A percentile compares a stretch with the other conserved stretches of the same genome.
These are phyloP conservation scores for Lactarius sanguifluus DNA, from an alignment of 768 basidiomycete genomes.

Conservation along the genomic window DNA sequence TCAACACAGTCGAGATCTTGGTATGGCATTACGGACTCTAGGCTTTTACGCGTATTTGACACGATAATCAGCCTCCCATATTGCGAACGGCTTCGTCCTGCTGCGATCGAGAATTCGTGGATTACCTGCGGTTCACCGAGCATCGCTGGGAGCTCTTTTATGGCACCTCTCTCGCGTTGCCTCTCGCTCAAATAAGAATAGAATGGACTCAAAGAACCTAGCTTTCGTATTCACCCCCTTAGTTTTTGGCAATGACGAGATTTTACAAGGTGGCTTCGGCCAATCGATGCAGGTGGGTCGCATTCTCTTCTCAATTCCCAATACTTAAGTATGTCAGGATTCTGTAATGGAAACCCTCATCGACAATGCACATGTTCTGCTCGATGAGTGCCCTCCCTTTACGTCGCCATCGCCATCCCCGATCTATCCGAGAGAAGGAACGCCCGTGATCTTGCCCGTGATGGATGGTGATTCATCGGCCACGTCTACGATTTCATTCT, in stretches of 20 bases:
- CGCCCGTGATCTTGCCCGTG: no score
- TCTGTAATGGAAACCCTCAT: conserved; percentile 86
- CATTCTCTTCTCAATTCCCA: neutral
- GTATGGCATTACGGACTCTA: conserved; percentile 39
- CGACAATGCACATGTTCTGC: conserved; percentile 61
- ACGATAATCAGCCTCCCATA: conserved; percentile 60
- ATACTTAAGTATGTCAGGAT: conserved; percentile 43
- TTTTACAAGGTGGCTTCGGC: conserved; percentile 77
- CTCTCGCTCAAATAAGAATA: conserved; percentile 69
- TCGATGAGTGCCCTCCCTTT: conserved; percentile 48
- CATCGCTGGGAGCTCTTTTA: conserved; percentile 73
- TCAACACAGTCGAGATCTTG: conserved; percentile 74
- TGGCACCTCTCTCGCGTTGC: conserved; percentile 82
- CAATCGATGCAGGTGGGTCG: conserved; percentile 67
- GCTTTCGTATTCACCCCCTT: conserved; percentile 88
- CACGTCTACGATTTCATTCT: conserved; percentile 52
- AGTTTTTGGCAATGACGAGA: conserved; percentile 89
- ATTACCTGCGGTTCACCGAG: conserved; percentile 79
- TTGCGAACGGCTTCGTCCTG: conserved; percentile 64
- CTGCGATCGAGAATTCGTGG: conserved; percentile 82
- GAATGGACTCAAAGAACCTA: conserved; percentile 92
- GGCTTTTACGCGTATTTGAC: neutral
- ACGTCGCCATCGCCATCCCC: conserved; percentile 58
- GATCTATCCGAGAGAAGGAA: conserved; percentile 65
- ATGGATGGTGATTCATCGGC: conserved; percentile 69